Conservation (phyloP, 345 rosid species). For the Moringa oleifera region DNA sequence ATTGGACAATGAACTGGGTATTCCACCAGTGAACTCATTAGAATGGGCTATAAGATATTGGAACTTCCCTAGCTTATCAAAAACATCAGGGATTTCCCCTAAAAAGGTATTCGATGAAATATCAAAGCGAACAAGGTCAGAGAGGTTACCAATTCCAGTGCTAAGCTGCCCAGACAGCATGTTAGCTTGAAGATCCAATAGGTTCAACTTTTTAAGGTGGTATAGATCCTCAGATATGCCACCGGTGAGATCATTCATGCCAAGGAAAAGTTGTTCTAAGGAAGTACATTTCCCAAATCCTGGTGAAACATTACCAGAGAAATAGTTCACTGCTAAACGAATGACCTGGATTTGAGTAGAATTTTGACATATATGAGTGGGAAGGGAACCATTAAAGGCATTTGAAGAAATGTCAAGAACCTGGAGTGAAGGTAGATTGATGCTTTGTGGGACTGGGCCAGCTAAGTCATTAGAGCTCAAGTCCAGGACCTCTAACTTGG, state of each 20-base stretch:
- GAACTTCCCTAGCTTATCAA: conserved; percentile 26
- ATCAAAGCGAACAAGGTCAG: conserved; percentile 47
- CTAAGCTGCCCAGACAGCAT: conserved; percentile 46
- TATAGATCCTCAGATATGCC: conserved; percentile 42
- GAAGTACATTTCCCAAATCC: conserved; percentile 42
- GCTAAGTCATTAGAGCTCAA: conserved; percentile 50
- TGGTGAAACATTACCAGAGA: conserved; percentile 40
- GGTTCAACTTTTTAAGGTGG: conserved; percentile 33
- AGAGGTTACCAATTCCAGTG: conserved; percentile 33
- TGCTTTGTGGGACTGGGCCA: conserved; percentile 36
- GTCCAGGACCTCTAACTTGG: conserved; percentile 42
- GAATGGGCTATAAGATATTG: conserved; percentile 38
- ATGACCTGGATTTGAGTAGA: conserved; percentile 29
- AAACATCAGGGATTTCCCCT: conserved; percentile 62
- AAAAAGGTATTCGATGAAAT: conserved; percentile 45
- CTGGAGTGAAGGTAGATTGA: conserved; percentile 39
- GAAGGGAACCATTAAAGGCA: conserved; percentile 37
- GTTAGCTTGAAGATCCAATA: conserved; percentile 49
- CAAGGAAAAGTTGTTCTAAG: conserved; percentile 50
- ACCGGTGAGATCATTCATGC: conserved; percentile 57
- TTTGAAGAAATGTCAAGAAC: conserved; percentile 48
- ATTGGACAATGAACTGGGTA: conserved; percentile 58
- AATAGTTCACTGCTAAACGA: conserved; percentile 46
- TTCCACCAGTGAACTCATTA: conserved; percentile 46
- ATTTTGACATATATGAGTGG: conserved; percentile 44